These are phyloP conservation scores for Oidium heveae DNA, from an alignment of 2,329 filamentous ascomycete species.

Conservation along the genomic window DNA sequence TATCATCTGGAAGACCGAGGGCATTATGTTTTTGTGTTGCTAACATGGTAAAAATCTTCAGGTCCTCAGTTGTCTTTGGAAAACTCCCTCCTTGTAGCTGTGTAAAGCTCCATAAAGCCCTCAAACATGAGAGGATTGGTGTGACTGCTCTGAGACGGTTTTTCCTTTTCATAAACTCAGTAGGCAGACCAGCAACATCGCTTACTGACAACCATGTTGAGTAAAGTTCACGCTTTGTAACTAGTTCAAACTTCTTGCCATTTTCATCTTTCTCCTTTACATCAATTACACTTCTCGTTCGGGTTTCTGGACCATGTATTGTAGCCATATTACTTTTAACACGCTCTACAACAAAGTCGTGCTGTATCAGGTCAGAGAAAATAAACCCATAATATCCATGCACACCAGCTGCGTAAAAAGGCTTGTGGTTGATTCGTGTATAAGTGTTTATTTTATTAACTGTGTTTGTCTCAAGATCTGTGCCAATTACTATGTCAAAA, in stretches of 20 bases:
- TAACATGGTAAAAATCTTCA: conserved; percentile 51
- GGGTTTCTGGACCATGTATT: conserved; percentile 36
- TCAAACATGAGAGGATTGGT: conserved; percentile 60
- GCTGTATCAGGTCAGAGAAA: conserved; percentile 75
- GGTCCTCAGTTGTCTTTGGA: conserved; percentile 35
- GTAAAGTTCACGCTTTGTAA: conserved; percentile 80
- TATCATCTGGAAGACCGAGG: conserved; percentile 41
- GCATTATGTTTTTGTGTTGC: conserved; percentile 57
- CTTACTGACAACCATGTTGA: conserved; percentile 67
- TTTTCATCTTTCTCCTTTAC: conserved; percentile 46
- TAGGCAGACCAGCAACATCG: conserved; percentile 44
- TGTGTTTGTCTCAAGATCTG: conserved; percentile 53
- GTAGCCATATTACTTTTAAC: conserved; percentile 52
- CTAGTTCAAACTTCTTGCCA: conserved; percentile 51
- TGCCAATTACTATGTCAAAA: conserved; percentile 76
- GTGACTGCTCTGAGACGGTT: conserved; percentile 54
- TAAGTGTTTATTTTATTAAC: conserved; percentile 66
- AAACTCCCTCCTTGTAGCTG: conserved; percentile 23
- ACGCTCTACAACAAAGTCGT: conserved; percentile 74
- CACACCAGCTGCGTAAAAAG: conserved; percentile 71
- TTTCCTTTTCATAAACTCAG: conserved; percentile 41
- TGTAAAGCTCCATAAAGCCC: conserved; percentile 76
- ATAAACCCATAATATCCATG: conserved; percentile 89
- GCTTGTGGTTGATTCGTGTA: conserved; percentile 48
- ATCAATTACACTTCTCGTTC: conserved; percentile 50